These are phyloP conservation scores for Wickerhamomyces tratensis DNA, from an alignment of 805 yeast species.

Conservation along the genomic window DNA sequence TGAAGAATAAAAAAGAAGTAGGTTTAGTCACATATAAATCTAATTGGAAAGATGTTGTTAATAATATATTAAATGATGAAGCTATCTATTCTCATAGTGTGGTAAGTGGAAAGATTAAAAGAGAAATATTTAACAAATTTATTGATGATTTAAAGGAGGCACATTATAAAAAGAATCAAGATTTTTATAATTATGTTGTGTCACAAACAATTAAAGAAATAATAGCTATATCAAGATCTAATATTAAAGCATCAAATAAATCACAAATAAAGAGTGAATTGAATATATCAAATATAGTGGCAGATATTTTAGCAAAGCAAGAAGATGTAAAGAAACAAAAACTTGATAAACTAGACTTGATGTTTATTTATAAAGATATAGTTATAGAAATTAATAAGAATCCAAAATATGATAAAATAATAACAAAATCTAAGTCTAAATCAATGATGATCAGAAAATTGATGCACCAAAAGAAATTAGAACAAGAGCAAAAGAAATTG, in stretches of 20 bases:
- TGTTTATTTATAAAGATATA: no score
- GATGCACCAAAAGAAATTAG: no score
- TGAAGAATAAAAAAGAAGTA: constrained; percentile 28
- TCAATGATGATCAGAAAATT: no score
- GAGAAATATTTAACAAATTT: constrained; percentile 43
- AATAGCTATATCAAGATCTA: no score
- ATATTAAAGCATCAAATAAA: no score
- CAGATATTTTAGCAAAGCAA: background rate
- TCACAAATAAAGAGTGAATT: no score
- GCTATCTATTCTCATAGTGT: constrained; percentile 55
- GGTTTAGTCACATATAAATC: constrained; percentile 37
- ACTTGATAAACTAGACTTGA: background rate
- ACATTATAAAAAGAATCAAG: constrained; percentile 12
- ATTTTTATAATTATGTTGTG: background rate
- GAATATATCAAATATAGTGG: no score
- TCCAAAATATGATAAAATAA: background rate
- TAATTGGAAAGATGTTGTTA: constrained; percentile 49
- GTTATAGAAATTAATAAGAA: constrained; percentile 3
- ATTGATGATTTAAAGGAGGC: constrained; percentile 27
- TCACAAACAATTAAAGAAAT: background rate
- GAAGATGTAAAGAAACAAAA: background rate
- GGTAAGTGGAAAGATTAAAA: constrained; percentile 47
- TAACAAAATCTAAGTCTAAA: no score
- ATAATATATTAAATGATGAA: constrained; percentile 47
- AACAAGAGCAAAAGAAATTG: no score